phyloP scores from a whole-genome alignment of 148 eudicot genomes.

The Rhododendron ovatum region DNA sequence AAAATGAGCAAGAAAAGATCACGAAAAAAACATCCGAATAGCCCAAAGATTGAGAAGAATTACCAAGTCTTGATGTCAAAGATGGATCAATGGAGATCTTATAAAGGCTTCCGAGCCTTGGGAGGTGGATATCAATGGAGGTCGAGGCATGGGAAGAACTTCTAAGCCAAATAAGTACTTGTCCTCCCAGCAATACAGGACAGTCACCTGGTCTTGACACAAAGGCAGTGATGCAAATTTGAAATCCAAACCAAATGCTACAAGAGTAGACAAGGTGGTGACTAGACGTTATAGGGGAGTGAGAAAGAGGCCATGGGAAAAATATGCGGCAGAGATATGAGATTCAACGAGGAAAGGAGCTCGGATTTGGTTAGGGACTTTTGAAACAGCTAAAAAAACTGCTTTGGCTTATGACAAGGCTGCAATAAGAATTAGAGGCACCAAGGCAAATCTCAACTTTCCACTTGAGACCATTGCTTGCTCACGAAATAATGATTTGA shows the following conservation, averaged over 20 bases:
- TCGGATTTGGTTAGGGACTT: conserved; percentile 81
- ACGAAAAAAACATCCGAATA: not conserved
- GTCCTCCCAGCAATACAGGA: too few species aligned
- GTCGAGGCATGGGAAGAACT: conserved; percentile 61
- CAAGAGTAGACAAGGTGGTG: conserved; percentile 14
- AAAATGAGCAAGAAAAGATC: conserved; percentile 11
- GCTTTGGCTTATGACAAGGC: conserved; percentile 91
- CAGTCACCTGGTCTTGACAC: not conserved
- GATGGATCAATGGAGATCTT: conserved; percentile 21
- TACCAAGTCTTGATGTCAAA: conserved; percentile 35
- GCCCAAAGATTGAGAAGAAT: conserved; percentile 25
- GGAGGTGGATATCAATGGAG: conserved; percentile 77
- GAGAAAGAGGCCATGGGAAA: conserved; percentile 84
- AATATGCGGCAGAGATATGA: conserved; percentile 80
- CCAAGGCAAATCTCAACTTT: conserved; percentile 62
- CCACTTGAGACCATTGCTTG: conserved; percentile 25
- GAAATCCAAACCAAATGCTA: not conserved
- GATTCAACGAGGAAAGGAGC: conserved; percentile 71
- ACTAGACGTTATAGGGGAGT: conserved; percentile 66
- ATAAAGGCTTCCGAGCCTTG: conserved; percentile 68
- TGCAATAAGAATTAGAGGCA: conserved; percentile 68
- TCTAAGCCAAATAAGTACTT: not conserved
- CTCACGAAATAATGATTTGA: not conserved
- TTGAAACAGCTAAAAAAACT: conserved; percentile 72
- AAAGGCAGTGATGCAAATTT: not conserved